phyloP scores from a whole-genome alignment of 768 basidiomycete genomes.

The Amanita muscaria region DNA sequence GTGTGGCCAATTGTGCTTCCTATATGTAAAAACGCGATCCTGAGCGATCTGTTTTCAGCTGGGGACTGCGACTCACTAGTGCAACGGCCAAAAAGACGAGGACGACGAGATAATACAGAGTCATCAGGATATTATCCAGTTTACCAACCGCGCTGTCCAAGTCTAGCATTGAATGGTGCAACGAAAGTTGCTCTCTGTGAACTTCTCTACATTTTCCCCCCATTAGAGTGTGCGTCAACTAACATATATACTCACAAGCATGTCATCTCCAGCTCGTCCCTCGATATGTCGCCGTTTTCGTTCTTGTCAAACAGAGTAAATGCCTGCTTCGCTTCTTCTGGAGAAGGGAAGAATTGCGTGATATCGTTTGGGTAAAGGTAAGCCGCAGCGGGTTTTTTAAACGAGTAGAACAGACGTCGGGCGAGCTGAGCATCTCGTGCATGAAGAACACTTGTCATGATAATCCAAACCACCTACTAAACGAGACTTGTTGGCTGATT shows the following conservation, averaged over 20 bases:
- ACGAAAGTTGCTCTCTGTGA: slow-evolving; percentile 77
- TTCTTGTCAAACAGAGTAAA: slow-evolving; percentile 67
- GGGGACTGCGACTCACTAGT: slow-evolving; percentile 37
- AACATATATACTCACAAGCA: slow-evolving; percentile 39
- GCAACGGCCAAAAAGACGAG: slow-evolving; percentile 78
- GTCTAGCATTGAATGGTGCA: slow-evolving; percentile 83
- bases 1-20: slow-evolving; percentile 66
- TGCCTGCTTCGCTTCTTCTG: slow-evolving; percentile 59
- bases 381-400: slow-evolving; percentile 51
- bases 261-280: slow-evolving; percentile 70
- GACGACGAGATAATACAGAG: slow-evolving; percentile 61
- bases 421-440: slow-evolving; percentile 62
- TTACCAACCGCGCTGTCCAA: slow-evolving; percentile 84
- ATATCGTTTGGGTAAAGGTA: slow-evolving; percentile 62
- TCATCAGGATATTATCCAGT: slow-evolving; percentile 82
- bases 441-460: too few relatives aligned
- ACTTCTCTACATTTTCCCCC: slow-evolving; percentile 47
- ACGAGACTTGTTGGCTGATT: slow-evolving; percentile 73
- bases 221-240: background rate
- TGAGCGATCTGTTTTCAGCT: slow-evolving; percentile 2
- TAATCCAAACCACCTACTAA: slow-evolving; percentile 38
- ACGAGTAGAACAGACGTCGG: slow-evolving; percentile 80
- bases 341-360: slow-evolving; percentile 53
- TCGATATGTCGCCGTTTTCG: slow-evolving; percentile 60
- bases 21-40: slow-evolving; percentile 15